Evolutionary conservation across 257 asterid genomes (phyloP).

Genomic region (Capsicum rhomboideum): DNA sequence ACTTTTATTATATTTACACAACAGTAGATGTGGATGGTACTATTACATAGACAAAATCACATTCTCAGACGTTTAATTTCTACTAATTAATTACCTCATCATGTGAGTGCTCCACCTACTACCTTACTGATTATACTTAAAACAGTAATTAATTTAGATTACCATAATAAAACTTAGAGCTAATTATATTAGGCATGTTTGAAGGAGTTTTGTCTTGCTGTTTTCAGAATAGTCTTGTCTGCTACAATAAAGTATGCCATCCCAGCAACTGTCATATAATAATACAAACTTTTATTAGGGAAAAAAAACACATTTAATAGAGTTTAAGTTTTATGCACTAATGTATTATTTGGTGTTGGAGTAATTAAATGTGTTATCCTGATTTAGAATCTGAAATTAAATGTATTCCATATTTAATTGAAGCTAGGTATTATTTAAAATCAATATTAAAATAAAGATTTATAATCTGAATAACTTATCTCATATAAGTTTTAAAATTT

Average conservation of each 20-base stretch:
- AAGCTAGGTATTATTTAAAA: background rate
- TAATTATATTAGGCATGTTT: background rate
- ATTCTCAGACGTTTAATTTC: background rate
- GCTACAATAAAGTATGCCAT: slow-evolving; percentile 91
- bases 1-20: background rate
- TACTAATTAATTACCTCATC: background rate
- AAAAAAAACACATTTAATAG: background rate
- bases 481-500: too few species aligned
- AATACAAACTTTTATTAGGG: background rate
- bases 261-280: slow-evolving; percentile 41
- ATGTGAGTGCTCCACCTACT: background rate
- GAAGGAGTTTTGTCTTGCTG: slow-evolving; percentile 72
- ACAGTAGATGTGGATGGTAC: background rate
- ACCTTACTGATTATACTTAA: background rate
- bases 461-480: background rate
- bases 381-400: background rate
- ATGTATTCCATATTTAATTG: background rate
- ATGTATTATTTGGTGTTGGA: too few species aligned
- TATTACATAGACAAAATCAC: background rate
- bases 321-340: background rate
- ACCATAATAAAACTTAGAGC: background rate
- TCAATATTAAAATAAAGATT: background rate
- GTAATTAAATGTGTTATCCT: background rate
- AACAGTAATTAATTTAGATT: background rate
- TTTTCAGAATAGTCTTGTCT: slow-evolving; percentile 73